Conservation (phyloP, 768 basidiomycete genomes). For the Leccinum variicolor region DNA sequence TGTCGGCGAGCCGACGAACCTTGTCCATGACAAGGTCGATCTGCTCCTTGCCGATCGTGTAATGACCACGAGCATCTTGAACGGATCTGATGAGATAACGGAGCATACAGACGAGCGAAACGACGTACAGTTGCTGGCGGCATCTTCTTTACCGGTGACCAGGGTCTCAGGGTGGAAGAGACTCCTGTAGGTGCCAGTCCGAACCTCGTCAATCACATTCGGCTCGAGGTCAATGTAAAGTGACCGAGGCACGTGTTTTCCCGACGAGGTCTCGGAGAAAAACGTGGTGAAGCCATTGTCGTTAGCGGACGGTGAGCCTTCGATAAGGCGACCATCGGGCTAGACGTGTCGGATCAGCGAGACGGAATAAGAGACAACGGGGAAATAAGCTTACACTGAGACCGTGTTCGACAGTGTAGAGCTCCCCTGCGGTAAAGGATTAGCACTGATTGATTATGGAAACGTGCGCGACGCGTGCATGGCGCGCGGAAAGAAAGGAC, state of each 20-base stretch:
- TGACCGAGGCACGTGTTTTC: conserved; percentile 96
- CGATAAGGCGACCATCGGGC: conserved; percentile 92
- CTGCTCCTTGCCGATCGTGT: conserved; percentile 97
- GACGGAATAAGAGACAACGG: conserved; percentile 2
- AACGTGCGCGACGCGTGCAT: conserved; percentile 13
- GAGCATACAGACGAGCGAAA: background rate
- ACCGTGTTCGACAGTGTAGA: conserved; percentile 98
- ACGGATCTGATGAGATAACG: conserved; percentile 3
- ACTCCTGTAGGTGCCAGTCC: conserved; percentile 91
- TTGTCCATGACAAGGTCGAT: conserved; percentile 97
- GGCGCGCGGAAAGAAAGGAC: conserved; percentile 32
- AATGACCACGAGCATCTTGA: conserved; percentile 94
- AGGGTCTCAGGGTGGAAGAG: conserved; percentile 99
- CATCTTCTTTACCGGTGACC: conserved; percentile 98
- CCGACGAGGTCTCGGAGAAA: conserved; percentile 96
- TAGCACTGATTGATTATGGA: conserved; percentile 8
- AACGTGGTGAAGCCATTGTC: conserved; percentile 98
- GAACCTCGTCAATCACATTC: conserved; percentile 96
- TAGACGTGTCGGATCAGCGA: conserved; percentile 34
- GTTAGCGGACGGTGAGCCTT: conserved; percentile 67
- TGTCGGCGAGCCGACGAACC: conserved; percentile 90
- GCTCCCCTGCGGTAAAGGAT: conserved; percentile 68
- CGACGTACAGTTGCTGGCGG: conserved; percentile 92
- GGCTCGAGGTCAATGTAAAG: conserved; percentile 98
- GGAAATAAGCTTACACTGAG: conserved; percentile 61